Percentiles rank a stretch among this genome's conserved stretches.
Evolutionary conservation across 2,329 filamentous ascomycete genomes (phyloP).

Genomic region (Coleophoma crateriformis): DNA sequence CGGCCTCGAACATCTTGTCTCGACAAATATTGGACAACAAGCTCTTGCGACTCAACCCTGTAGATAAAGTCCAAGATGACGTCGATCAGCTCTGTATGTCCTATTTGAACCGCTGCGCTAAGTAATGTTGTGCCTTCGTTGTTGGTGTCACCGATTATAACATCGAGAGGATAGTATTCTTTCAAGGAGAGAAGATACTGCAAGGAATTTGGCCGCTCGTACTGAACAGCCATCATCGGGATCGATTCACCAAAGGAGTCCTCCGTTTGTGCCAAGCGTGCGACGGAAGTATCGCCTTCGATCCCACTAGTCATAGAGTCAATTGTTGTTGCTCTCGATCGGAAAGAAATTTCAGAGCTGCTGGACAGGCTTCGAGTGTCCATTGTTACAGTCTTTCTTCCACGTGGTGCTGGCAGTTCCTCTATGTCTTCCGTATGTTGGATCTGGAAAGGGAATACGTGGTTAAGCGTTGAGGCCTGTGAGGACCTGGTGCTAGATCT

Average conservation of each 20-base stretch:
- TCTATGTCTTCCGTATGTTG: constrained; percentile 35
- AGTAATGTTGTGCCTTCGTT: constrained; percentile 86
- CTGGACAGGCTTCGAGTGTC: constrained; percentile 84
- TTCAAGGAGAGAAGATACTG: constrained; percentile 73
- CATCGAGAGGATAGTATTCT: constrained; percentile 66
- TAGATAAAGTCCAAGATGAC: constrained; percentile 69
- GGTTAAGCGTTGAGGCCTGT: constrained; percentile 48
- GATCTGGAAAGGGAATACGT: constrained; percentile 88
- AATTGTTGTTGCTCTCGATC: constrained; percentile 73
- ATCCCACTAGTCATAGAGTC: constrained; percentile 67
- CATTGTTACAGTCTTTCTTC: constrained; percentile 67
- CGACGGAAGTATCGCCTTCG: constrained; percentile 82
- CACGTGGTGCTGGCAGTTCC: constrained; percentile 31
- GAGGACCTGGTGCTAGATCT: constrained; percentile 16
- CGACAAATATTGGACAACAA: constrained; percentile 63
- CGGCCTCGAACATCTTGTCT: constrained; percentile 79
- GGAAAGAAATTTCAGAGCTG: constrained; percentile 76
- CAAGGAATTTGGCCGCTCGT: constrained; percentile 65
- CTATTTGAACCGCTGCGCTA: constrained; percentile 84
- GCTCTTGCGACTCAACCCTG: constrained; percentile 45
- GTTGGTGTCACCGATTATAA: constrained; percentile 77
- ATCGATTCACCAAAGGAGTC: constrained; percentile 74
- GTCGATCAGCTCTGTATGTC: constrained; percentile 68
- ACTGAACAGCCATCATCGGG: constrained; percentile 78
- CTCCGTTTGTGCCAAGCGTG: constrained; percentile 68